Evolutionary conservation across 305 asterid genomes (phyloP).

Genomic region (Coffea humblotiana): DNA sequence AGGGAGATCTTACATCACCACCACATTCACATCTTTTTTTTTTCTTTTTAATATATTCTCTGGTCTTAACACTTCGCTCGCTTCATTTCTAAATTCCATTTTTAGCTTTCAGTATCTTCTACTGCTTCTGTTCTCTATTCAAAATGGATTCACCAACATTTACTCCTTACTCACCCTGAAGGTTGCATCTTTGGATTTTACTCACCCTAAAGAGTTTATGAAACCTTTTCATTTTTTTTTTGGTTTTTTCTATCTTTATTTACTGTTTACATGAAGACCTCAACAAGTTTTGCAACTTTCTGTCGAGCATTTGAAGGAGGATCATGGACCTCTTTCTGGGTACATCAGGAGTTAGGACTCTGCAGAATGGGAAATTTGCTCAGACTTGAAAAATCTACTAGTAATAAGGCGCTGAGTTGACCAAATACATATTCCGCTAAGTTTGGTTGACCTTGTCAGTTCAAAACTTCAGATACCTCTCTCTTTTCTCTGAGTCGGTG

Average conservation of each 20-base stretch:
- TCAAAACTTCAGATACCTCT: not conserved
- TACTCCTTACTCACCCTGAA: not conserved
- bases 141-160: not conserved
- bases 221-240: not conserved
- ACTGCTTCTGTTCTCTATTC: not conserved
- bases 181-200: not conserved
- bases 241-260: too few relatives aligned
- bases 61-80: not conserved
- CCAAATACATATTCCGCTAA: not conserved
- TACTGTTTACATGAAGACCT: too few relatives aligned
- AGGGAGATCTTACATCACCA: conserved; percentile 2
- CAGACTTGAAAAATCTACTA: too few relatives aligned
- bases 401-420: conserved; percentile 7
- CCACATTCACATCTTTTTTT: not conserved
- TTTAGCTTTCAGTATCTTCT: conserved; percentile 8
- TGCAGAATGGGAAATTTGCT: not conserved
- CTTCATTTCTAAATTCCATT: not conserved
- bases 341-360: not conserved
- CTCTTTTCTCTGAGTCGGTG: not conserved
- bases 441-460: not conserved
- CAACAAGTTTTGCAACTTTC: not conserved
- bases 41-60: not conserved
- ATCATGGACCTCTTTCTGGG: not conserved
- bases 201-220: not conserved
- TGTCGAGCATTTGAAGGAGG: not conserved